These are phyloP conservation scores for Ophiocordyceps camponoti-floridani DNA, from an alignment of 2,329 filamentous ascomycete species.

Conservation along the genomic window DNA sequence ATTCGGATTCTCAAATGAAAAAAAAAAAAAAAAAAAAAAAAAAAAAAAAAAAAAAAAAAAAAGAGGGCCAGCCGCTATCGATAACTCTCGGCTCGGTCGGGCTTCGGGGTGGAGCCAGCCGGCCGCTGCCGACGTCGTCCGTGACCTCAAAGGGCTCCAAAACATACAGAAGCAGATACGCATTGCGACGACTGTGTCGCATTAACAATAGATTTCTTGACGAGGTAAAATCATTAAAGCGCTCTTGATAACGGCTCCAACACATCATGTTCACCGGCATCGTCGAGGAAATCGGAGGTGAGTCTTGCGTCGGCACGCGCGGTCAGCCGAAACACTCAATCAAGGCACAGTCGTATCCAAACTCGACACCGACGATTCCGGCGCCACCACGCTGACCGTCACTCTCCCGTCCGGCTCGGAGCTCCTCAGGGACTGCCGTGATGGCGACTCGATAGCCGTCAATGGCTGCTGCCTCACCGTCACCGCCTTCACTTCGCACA, in stretches of 20 bases:
- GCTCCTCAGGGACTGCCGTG: constrained; percentile 68
- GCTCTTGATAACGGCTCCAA: too few relatives aligned
- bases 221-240: too few relatives aligned
- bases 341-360: constrained; percentile 62
- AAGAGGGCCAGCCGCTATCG: neutral
- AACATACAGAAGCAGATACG: neutral
- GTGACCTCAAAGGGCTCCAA: too few relatives aligned
- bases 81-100: neutral
- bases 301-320: constrained; percentile 13
- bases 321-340: neutral
- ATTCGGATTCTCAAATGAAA: too few relatives aligned
- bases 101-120: neutral
- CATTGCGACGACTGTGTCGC: too few relatives aligned
- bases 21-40: too few relatives aligned
- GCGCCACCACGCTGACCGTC: constrained; percentile 67
- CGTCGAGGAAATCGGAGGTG: constrained; percentile 84
- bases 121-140: neutral
- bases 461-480: constrained; percentile 95
- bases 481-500: constrained; percentile 30
- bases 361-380: constrained; percentile 63
- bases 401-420: constrained; percentile 43
- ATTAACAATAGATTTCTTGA: too few relatives aligned
- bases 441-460: constrained; percentile 87
- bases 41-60: neutral
- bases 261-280: constrained; percentile 81